phyloP scores from a whole-genome alignment of 768 basidiomycete species.

The Russula sp. region DNA sequence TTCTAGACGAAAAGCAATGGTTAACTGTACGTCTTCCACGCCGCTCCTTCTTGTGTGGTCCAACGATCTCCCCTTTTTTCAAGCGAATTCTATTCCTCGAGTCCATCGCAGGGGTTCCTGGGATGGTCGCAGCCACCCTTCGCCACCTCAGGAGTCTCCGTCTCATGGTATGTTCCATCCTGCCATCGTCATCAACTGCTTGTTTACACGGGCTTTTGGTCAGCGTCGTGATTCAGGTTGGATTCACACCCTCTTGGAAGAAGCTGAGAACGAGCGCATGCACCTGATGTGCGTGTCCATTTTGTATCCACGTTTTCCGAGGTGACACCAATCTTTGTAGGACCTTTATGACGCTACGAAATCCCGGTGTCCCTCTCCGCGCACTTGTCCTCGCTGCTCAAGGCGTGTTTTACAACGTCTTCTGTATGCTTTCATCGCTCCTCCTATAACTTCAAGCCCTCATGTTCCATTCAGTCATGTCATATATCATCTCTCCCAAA shows the following conservation, averaged over 20 bases:
- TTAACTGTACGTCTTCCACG: slow-evolving; percentile 45
- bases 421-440: slow-evolving; percentile 47
- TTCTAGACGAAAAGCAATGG: slow-evolving; percentile 75
- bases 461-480: slow-evolving; percentile 44
- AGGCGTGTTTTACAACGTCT: slow-evolving; percentile 85
- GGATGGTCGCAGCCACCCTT: slow-evolving; percentile 85
- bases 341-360: slow-evolving; percentile 91
- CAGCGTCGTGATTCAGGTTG: slow-evolving; percentile 57
- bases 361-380: slow-evolving; percentile 78
- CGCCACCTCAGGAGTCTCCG: slow-evolving; percentile 87
- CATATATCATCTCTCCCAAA: slow-evolving; percentile 70
- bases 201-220: not conserved
- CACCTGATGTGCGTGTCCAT: slow-evolving; percentile 64
- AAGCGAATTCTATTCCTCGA: slow-evolving; percentile 69
- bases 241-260: slow-evolving; percentile 91
- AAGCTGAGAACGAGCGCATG: slow-evolving; percentile 97
- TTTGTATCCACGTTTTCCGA: not conserved
- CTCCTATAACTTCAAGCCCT: not conserved
- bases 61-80: slow-evolving; percentile 30
- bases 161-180: slow-evolving; percentile 54
- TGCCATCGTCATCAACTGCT: slow-evolving; percentile 5
- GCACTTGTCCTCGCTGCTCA: slow-evolving; percentile 83
- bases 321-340: slow-evolving; percentile 35
- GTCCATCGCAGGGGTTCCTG: slow-evolving; percentile 90
- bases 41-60: not conserved